These are phyloP conservation scores for Eucalyptus cladocalyx DNA, from an alignment of 345 rosid species.

Conservation along the genomic window DNA sequence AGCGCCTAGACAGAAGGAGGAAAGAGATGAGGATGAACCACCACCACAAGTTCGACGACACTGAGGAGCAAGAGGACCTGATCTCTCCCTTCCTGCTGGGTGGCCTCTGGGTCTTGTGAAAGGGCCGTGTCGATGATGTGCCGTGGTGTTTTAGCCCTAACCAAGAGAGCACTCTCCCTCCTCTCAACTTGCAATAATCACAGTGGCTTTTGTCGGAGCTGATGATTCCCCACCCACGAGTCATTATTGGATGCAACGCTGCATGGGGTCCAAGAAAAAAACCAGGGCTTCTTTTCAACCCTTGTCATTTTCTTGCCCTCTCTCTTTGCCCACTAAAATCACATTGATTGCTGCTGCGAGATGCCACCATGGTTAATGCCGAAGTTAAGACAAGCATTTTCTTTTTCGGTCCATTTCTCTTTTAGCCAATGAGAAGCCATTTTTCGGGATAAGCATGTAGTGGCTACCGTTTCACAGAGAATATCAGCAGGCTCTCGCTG, in stretches of 20 bases:
- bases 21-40: neutral
- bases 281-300: neutral
- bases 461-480: neutral
- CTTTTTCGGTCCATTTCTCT: neutral
- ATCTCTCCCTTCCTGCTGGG: neutral
- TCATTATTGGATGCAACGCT: neutral
- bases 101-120: neutral
- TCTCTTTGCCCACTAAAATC: neutral
- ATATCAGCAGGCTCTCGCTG: neutral
- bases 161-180: neutral
- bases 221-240: neutral
- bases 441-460: neutral
- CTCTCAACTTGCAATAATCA: neutral
- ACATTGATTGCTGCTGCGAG: neutral
- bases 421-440: neutral
- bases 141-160: neutral
- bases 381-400: neutral
- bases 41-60: neutral
- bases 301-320: neutral
- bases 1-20: neutral
- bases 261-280: neutral
- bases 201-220: neutral
- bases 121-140: neutral
- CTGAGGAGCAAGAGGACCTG: neutral
- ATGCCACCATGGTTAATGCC: neutral